Evolutionary conservation across 2,329 filamentous ascomycete species (phyloP).

Genomic region (Cladosporium cucumerinum): DNA sequence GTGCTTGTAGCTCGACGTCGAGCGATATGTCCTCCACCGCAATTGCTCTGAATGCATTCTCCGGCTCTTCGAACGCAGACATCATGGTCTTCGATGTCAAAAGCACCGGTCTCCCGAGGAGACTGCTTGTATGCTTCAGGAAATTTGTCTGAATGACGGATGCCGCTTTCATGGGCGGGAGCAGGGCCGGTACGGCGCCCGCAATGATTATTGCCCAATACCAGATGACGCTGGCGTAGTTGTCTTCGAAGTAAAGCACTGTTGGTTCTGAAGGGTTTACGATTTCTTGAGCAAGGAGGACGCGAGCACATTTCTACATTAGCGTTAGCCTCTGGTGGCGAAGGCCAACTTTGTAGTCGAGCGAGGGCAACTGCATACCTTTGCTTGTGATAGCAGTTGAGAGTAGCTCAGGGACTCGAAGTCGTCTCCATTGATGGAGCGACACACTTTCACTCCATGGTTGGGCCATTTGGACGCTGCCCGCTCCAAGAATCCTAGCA

Average conservation of each 20-base stretch:
- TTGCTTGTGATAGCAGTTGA: neutral
- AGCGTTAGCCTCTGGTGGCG: neutral
- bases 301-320: neutral
- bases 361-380: neutral
- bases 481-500: neutral
- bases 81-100: neutral
- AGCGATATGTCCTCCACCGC: neutral
- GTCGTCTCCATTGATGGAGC: neutral
- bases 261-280: neutral
- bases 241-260: constrained; percentile 37
- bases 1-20: neutral
- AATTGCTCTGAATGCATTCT: neutral
- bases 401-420: neutral
- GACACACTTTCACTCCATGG: neutral
- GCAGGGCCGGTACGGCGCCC: constrained; percentile 39
- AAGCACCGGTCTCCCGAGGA: constrained; percentile 22
- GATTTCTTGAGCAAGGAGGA: neutral
- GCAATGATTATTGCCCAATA: constrained; percentile 42
- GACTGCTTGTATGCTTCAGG: constrained; percentile 26
- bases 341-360: neutral
- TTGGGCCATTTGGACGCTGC: neutral
- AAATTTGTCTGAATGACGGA: constrained; percentile 30
- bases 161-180: constrained; percentile 34
- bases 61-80: neutral
- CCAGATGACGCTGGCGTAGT: constrained; percentile 40